Evolutionary conservation across 257 asterid genomes (phyloP).

Genomic region (Solanum clarkiae): DNA sequence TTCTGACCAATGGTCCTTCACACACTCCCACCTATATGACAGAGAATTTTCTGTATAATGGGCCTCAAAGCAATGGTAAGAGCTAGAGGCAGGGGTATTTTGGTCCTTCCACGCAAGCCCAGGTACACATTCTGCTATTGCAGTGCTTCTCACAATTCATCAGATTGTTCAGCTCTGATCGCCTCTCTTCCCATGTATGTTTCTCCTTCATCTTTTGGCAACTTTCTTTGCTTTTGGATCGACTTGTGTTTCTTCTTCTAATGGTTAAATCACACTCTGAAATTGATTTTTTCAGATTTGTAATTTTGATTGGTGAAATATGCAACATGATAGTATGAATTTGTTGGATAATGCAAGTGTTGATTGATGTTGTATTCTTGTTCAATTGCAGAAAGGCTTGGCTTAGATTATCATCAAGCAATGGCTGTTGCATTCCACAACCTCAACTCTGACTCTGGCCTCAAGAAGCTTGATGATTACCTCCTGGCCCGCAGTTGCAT

Average conservation of each 20-base stretch:
- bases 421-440: conserved; percentile 65
- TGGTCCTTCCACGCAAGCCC: background rate
- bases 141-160: background rate
- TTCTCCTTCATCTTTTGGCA: background rate
- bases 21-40: background rate
- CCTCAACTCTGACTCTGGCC: conserved; percentile 47
- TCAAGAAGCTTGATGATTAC: conserved; percentile 81
- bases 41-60: background rate
- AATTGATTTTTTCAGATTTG: background rate
- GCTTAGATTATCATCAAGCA: background rate
- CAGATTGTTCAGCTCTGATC: background rate
- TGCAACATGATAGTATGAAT: background rate
- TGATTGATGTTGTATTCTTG: background rate
- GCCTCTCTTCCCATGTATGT: background rate
- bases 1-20: background rate
- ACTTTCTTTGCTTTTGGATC: background rate
- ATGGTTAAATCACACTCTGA: background rate
- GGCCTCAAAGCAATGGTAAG: background rate
- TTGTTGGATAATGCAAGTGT: background rate
- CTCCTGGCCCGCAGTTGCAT: conserved; percentile 73
- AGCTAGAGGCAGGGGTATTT: background rate
- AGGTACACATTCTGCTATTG: background rate
- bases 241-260: background rate
- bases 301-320: background rate
- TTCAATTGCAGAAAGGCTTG: background rate